phyloP scores from a whole-genome alignment of 73 alveolate species.

The Symbiodinium pilosum region DNA sequence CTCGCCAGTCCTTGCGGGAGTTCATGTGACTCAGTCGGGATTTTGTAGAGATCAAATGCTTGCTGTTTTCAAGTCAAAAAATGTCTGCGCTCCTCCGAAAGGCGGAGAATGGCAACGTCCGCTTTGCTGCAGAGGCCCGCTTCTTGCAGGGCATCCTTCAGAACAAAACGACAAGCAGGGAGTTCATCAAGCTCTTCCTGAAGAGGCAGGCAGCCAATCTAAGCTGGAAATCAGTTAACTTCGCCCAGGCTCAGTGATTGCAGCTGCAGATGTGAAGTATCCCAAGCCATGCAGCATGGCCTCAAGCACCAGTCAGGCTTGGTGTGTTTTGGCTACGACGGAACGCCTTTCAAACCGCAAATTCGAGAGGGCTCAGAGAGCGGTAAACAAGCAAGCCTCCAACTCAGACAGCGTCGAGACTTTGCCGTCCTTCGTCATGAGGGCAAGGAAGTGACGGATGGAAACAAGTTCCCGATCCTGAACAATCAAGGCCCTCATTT shows the following conservation, averaged over 20 bases:
- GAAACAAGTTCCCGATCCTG: background rate
- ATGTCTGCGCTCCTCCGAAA: background rate
- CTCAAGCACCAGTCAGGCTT: background rate
- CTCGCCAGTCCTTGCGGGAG: slow-evolving; percentile 4
- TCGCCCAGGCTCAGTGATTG: background rate
- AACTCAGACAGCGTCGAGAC: background rate
- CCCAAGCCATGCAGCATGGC: background rate
- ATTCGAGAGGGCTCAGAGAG: too few relatives aligned
- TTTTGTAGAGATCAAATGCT: background rate
- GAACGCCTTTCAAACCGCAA: too few relatives aligned
- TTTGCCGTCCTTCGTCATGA: background rate
- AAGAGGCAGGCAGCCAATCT: background rate
- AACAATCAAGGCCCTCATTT: background rate
- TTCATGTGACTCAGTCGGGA: background rate
- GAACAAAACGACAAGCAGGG: background rate
- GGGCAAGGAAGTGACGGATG: background rate
- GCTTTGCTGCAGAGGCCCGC: slow-evolving; percentile 29
- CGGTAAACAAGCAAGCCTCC: background rate
- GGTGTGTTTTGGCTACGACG: too few relatives aligned
- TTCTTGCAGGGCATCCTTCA: slow-evolving; percentile 67
- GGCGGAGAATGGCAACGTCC: slow-evolving; percentile 1
- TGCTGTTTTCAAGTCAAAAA: background rate
- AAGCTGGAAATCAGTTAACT: too few relatives aligned
- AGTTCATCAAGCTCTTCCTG: background rate
- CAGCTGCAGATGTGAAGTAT: background rate